Conservation (phyloP, 345 rosid genomes). For the Mercurialis annua region DNA sequence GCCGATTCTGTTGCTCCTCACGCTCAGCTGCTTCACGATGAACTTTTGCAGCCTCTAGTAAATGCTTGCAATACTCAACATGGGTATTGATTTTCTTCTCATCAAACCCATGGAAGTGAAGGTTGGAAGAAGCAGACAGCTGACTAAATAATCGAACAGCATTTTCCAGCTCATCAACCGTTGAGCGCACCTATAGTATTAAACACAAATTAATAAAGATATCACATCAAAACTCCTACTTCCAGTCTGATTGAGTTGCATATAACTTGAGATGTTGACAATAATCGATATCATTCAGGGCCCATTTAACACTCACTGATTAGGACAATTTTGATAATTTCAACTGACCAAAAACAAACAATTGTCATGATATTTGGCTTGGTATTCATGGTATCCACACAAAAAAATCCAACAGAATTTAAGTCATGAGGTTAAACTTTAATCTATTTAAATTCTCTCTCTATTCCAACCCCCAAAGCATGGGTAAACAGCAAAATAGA, state of each 20-base stretch:
- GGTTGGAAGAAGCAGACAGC: slow-evolving; percentile 88
- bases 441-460: not conserved
- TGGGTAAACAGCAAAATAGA: not conserved
- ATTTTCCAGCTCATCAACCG: slow-evolving; percentile 91
- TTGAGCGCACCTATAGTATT: slow-evolving; percentile 71
- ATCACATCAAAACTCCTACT: slow-evolving; percentile 8
- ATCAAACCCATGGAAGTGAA: slow-evolving; percentile 90
- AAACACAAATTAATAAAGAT: slow-evolving; percentile 12
- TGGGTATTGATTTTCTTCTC: slow-evolving; percentile 95
- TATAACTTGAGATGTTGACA: not conserved
- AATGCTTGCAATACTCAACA: slow-evolving; percentile 93
- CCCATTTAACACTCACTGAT: not conserved
- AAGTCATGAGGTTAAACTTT: not conserved
- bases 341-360: not conserved
- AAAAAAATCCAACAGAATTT: not conserved
- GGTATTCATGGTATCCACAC: not conserved
- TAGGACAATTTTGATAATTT: not conserved
- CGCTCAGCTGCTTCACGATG: slow-evolving; percentile 95
- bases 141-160: slow-evolving; percentile 88
- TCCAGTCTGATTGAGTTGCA: not conserved
- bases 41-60: slow-evolving; percentile 84
- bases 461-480: not conserved
- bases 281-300: not conserved
- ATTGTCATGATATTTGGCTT: not conserved
- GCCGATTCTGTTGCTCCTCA: slow-evolving; percentile 86